Conservation (phyloP, 83 land plant genomes). For the Picea abies region DNA sequence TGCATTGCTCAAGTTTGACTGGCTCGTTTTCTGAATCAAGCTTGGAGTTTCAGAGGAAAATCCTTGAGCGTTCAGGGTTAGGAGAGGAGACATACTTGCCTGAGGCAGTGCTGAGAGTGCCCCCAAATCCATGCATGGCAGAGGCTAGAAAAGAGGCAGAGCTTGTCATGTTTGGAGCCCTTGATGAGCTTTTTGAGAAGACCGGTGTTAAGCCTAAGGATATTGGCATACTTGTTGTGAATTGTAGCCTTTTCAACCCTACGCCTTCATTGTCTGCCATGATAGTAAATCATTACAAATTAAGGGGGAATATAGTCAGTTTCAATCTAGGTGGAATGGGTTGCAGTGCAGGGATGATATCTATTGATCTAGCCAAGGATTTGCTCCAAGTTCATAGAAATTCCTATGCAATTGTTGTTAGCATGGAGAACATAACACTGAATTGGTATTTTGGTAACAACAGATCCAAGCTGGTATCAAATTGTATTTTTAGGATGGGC, state of each 20-base stretch:
- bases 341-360: conserved; percentile 46
- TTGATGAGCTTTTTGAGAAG: conserved; percentile 37
- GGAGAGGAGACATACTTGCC: conserved; percentile 46
- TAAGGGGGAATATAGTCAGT: conserved; percentile 20
- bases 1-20: conserved; percentile 27
- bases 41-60: conserved; percentile 39
- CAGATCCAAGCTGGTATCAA: conserved; percentile 29
- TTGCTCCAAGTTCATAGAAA: conserved; percentile 30
- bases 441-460: conserved; percentile 40
- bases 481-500: conserved; percentile 48
- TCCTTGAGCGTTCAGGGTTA: conserved; percentile 44
- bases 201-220: conserved; percentile 44
- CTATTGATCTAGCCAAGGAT: conserved; percentile 37
- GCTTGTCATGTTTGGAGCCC: conserved; percentile 46
- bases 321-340: conserved; percentile 58
- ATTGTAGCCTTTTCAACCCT: conserved; percentile 47
- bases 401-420: conserved; percentile 24
- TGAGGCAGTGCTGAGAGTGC: conserved; percentile 28
- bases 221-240: conserved; percentile 38
- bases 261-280: conserved; percentile 52
- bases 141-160: conserved; percentile 35
- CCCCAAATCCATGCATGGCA: conserved; percentile 42
- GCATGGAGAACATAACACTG: conserved; percentile 41
- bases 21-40: conserved; percentile 34
- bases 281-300: conserved; percentile 11